phyloP scores from a whole-genome alignment of 441 rosid species.

The Populus tomentosa region DNA sequence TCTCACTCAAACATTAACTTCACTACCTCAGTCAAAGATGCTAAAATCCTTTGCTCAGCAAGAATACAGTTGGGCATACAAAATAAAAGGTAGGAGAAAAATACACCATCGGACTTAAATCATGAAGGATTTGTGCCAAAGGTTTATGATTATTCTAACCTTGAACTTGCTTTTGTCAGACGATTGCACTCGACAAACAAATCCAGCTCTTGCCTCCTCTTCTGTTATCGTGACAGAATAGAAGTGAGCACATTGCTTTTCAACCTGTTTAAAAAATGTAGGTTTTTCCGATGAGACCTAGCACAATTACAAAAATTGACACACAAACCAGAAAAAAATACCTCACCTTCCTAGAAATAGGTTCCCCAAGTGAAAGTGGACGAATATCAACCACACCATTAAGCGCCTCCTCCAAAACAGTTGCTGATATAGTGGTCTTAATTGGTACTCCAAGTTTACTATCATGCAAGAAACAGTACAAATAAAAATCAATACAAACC shows the following conservation, averaged over 20 bases:
- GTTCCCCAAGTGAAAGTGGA: conserved; percentile 61
- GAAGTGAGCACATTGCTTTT: conserved; percentile 96
- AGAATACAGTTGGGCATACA: background rate
- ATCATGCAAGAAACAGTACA: conserved; percentile 12
- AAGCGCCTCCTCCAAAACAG: conserved; percentile 93
- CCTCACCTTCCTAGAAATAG: conserved; percentile 65
- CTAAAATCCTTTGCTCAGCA: background rate
- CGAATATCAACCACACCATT: conserved; percentile 60
- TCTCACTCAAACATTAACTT: background rate
- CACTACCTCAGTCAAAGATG: background rate
- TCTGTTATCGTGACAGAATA: conserved; percentile 81
- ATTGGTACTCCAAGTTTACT: conserved; percentile 98
- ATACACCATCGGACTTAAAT: background rate
- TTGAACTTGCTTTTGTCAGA: conserved; percentile 96
- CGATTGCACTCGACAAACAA: conserved; percentile 88
- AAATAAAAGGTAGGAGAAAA: background rate
- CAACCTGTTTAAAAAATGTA: conserved; percentile 64
- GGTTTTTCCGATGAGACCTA: conserved; percentile 18
- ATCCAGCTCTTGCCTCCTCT: conserved; percentile 82
- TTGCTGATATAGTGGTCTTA: conserved; percentile 93
- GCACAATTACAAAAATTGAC: conserved; percentile 8
- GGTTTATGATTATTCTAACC: conserved; percentile 37
- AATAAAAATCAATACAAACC: conserved; percentile 8
- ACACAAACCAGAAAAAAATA: conserved; percentile 12
- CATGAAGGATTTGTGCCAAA: conserved; percentile 1